phyloP scores from a whole-genome alignment of 2,329 filamentous ascomycete species.

The Geosmithia morbida region DNA sequence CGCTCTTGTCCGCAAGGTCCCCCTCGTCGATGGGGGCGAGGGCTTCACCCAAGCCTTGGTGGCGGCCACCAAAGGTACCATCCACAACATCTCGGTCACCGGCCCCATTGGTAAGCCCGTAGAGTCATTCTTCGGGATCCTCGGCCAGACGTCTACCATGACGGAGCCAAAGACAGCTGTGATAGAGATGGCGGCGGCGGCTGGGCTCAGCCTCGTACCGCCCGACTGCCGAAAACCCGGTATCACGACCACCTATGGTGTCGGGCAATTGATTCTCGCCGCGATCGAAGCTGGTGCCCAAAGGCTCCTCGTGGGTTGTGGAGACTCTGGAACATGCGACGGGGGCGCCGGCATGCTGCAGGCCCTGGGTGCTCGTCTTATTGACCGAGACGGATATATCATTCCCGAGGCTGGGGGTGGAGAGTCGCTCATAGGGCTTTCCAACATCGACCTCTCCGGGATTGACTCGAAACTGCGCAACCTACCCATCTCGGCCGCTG shows the following conservation, averaged over 20 bases:
- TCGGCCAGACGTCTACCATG: constrained; percentile 9
- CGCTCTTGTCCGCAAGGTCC: constrained; percentile 28
- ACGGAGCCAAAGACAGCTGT: constrained; percentile 21
- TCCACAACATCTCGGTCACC: constrained; percentile 20
- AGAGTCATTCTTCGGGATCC: constrained; percentile 29
- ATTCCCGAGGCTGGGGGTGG: constrained; percentile 25
- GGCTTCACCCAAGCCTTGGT: constrained; percentile 33
- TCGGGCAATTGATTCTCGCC: constrained; percentile 30
- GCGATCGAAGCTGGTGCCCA: constrained; percentile 28
- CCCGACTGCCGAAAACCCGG: constrained; percentile 26
- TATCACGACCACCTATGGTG: constrained; percentile 33
- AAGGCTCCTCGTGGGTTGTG: constrained; percentile 34
- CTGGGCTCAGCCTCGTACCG: constrained; percentile 33
- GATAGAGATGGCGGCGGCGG: constrained; percentile 37
- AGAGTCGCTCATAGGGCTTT: constrained; percentile 19
- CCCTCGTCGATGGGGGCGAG: constrained; percentile 37
- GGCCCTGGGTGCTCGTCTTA: constrained; percentile 29
- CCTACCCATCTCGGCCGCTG: constrained; percentile 29
- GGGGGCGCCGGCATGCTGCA: constrained; percentile 39
- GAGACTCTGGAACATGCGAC: constrained; percentile 38
- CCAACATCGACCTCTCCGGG: constrained; percentile 20
- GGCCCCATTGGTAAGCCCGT: constrained; percentile 27
- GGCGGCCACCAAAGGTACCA: constrained; percentile 22
- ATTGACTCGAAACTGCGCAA: constrained; percentile 14
- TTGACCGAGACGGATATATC: constrained; percentile 19